Conservation (phyloP, 108 stramenopile species). For the Nitzschia sp. region DNA sequence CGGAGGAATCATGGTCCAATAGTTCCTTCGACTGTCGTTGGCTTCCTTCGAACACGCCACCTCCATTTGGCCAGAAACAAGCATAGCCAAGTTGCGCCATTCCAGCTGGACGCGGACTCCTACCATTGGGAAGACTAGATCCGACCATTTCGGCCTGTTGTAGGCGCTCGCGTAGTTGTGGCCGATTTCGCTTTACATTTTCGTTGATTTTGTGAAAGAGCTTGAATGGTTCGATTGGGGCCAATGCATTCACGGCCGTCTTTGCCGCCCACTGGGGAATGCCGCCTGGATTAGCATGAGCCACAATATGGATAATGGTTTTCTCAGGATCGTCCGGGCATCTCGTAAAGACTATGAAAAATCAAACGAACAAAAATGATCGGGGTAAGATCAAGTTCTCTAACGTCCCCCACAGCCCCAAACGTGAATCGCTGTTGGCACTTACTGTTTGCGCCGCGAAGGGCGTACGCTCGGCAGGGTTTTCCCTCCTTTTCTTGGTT, state of each 20-base stretch:
- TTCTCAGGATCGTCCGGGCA: slow-evolving; percentile 79
- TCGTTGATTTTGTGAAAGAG: slow-evolving; percentile 68
- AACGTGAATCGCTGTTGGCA: too few relatives aligned
- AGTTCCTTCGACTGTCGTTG: background rate
- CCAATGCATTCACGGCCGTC: slow-evolving; percentile 78
- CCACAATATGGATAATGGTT: slow-evolving; percentile 66
- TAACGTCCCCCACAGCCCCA: background rate
- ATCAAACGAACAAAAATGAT: too few relatives aligned
- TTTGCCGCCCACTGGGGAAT: slow-evolving; percentile 65
- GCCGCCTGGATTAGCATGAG: slow-evolving; percentile 50
- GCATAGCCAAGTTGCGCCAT: slow-evolving; percentile 66
- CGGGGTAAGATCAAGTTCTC: background rate
- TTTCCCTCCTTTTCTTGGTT: slow-evolving; percentile 59
- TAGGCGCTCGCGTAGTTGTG: slow-evolving; percentile 24
- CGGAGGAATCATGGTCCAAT: too few relatives aligned
- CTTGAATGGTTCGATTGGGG: slow-evolving; percentile 88
- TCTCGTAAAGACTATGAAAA: slow-evolving; percentile 56
- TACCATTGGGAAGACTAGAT: slow-evolving; percentile 16
- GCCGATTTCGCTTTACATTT: slow-evolving; percentile 17
- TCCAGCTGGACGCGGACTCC: slow-evolving; percentile 50
- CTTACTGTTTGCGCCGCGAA: slow-evolving; percentile 78
- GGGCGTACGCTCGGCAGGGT: slow-evolving; percentile 76
- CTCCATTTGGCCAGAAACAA: slow-evolving; percentile 73
- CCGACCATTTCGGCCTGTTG: slow-evolving; percentile 22
- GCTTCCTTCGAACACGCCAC: slow-evolving; percentile 29